Conservation (phyloP, 306 rosid genomes). For the Macrotyloma uniflorum region DNA sequence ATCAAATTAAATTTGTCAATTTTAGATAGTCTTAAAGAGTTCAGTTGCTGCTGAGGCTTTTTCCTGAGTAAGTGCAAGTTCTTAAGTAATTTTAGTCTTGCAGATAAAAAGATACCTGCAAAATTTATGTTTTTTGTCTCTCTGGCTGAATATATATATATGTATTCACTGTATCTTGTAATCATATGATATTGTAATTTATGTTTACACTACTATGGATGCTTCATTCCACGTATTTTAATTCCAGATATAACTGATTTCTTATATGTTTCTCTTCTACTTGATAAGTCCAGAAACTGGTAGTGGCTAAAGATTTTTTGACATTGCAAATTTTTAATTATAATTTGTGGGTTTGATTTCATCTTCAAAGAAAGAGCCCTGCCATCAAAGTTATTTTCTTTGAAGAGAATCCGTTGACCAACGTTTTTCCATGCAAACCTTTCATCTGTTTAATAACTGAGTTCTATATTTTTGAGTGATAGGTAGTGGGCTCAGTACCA, state of each 20-base stretch:
- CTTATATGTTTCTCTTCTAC: not conserved
- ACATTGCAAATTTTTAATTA: not conserved
- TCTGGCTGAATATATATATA: not conserved
- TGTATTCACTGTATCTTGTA: not conserved
- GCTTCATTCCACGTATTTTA: not conserved
- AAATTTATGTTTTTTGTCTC: slow-evolving; percentile 1
- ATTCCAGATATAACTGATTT: not conserved
- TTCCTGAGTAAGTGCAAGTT: not conserved
- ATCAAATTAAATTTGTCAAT: not conserved
- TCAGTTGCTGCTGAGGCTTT: not conserved
- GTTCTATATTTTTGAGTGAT: too few species aligned
- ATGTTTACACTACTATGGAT: not conserved
- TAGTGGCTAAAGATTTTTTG: not conserved
- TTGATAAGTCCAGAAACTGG: not conserved
- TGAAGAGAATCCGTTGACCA: not conserved
- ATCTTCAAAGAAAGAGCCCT: not conserved
- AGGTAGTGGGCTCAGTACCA: too few species aligned
- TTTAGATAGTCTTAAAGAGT: slow-evolving; percentile 19
- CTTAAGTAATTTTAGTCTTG: not conserved
- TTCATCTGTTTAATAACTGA: too few species aligned
- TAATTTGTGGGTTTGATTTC: not conserved
- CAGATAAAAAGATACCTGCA: not conserved
- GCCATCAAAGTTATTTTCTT: not conserved
- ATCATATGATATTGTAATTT: slow-evolving; percentile 2
- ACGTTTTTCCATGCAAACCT: too few species aligned